Percentiles rank a stretch among this genome's conserved stretches.
Evolutionary conservation across 345 rosid species (phyloP).

Genomic region (Corchorus capsularis): DNA sequence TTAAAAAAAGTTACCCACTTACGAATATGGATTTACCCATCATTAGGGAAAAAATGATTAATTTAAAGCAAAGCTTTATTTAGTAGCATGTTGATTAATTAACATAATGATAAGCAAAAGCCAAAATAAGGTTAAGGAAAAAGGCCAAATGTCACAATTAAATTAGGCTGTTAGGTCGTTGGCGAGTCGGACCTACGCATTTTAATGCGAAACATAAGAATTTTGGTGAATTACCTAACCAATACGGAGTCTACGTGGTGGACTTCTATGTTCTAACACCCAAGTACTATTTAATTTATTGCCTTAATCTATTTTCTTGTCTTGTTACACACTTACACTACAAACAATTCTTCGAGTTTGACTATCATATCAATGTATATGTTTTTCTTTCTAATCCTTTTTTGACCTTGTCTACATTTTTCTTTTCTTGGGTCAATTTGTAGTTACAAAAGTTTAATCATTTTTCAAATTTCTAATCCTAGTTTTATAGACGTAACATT

Average conservation of each 20-base stretch:
- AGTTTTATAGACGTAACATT: not conserved
- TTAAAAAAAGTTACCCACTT: too few species aligned
- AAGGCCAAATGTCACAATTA: not conserved
- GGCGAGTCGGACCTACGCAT: not conserved
- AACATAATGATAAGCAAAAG: not conserved
- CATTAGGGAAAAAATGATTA: too few species aligned
- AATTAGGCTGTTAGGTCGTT: not conserved
- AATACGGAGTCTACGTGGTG: not conserved
- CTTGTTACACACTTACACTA: not conserved
- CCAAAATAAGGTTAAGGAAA: not conserved
- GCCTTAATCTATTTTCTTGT: too few species aligned
- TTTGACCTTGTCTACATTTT: too few species aligned
- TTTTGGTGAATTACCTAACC: not conserved
- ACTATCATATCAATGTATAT: not conserved
- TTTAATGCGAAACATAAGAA: not conserved
- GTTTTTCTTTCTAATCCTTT: not conserved
- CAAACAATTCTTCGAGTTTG: not conserved
- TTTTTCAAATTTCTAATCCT: too few species aligned
- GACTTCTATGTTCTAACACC: not conserved
- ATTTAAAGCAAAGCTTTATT: too few species aligned
- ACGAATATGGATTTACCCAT: too few species aligned
- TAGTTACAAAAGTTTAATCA: too few species aligned
- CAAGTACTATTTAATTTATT: too few species aligned
- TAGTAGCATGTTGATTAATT: not conserved
- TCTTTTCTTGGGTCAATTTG: too few species aligned